A percentile compares a stretch with the other conserved stretches of the same genome.
These are phyloP conservation scores for Elaeis oleifera DNA, from an alignment of 202 grass and related monocot genomes.

Conservation along the genomic window DNA sequence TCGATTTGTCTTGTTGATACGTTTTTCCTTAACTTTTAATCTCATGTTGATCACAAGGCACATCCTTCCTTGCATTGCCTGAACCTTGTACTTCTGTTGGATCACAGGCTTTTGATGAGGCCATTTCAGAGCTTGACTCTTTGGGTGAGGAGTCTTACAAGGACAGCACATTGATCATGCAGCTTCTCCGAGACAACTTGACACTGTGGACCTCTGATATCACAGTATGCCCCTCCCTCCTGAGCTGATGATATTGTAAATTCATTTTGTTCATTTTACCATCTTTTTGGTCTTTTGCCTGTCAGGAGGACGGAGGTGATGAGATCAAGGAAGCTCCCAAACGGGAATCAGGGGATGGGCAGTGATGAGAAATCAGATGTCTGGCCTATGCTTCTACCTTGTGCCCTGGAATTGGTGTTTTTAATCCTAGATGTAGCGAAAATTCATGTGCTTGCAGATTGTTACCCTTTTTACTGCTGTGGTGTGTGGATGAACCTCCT, in stretches of 20 bases:
- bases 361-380: constrained; percentile 5
- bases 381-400: too few species aligned
- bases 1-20: too few species aligned
- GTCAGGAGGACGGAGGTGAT: constrained; percentile 9
- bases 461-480: neutral
- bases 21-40: too few species aligned
- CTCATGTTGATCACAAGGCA: neutral
- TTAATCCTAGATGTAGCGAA: neutral
- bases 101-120: constrained; percentile 23
- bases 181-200: constrained; percentile 19
- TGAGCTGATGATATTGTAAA: too few species aligned
- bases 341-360: constrained; percentile 13
- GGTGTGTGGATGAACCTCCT: too few species aligned
- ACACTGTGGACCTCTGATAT: constrained; percentile 20
- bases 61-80: neutral
- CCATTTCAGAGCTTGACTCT: constrained; percentile 17
- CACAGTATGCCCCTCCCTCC: neutral
- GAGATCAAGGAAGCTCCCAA: constrained; percentile 23
- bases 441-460: constrained; percentile 11
- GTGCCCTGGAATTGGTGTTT: neutral
- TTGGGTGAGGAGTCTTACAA: constrained; percentile 22
- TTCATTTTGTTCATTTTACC: neutral
- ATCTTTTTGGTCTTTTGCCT: neutral
- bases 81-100: neutral
- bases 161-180: constrained; percentile 23